phyloP scores from a whole-genome alignment of 179 eudicot species.

The Nepenthes alata region DNA sequence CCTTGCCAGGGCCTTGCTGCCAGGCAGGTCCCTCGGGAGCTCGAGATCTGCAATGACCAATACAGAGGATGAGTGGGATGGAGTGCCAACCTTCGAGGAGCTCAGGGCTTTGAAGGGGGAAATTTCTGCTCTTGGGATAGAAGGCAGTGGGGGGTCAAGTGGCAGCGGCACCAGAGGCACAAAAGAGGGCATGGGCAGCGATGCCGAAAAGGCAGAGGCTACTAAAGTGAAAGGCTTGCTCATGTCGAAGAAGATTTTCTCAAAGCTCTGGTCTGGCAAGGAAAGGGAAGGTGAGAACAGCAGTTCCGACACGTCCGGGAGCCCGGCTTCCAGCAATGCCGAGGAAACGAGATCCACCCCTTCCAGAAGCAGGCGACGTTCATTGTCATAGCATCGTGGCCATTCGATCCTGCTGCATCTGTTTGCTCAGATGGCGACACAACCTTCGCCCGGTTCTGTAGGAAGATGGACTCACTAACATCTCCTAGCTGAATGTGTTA shows the following conservation, averaged over 20 bases:
- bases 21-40: slow-evolving; percentile 67
- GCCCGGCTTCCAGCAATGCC: slow-evolving; percentile 56
- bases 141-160: slow-evolving; percentile 16
- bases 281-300: slow-evolving; percentile 59
- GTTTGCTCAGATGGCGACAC: too few relatives aligned
- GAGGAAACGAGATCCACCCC: slow-evolving; percentile 57
- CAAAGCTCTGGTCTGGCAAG: slow-evolving; percentile 59
- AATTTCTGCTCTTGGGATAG: slow-evolving; percentile 35
- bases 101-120: slow-evolving; percentile 64
- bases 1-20: slow-evolving; percentile 24
- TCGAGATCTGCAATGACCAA: slow-evolving; percentile 75
- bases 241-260: slow-evolving; percentile 63
- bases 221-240: slow-evolving; percentile 42
- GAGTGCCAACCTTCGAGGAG: slow-evolving; percentile 57
- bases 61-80: slow-evolving; percentile 87
- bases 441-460: too few relatives aligned
- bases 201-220: slow-evolving; percentile 31
- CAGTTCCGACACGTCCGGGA: slow-evolving; percentile 81
- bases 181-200: slow-evolving; percentile 12
- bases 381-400: slow-evolving; percentile 12
- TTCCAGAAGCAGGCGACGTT: slow-evolving; percentile 49
- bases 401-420: neutral
- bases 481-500: too few relatives aligned
- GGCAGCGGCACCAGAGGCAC: neutral
- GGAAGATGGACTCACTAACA: too few relatives aligned